Evolutionary conservation across 108 stramenopile species (phyloP), one percentile per base, ranked within the genome.

Genomic region (Epithemia pelagica): DNA sequence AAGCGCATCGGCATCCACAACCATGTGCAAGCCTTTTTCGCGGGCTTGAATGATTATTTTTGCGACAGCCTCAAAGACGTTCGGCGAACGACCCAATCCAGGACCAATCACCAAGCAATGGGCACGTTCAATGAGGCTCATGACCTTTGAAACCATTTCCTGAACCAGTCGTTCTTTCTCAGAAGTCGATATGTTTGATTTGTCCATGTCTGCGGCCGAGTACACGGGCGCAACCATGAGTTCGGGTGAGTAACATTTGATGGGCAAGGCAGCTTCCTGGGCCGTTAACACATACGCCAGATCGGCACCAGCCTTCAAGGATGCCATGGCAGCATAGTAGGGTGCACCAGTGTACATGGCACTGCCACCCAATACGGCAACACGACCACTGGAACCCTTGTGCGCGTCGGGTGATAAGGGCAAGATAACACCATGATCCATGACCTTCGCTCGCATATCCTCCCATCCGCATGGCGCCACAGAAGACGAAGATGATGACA

Each of bases 291-390:
- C 83, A 46, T 77, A 97, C n/a, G 85, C 82, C 58, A 99, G 75
- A 77, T 99, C 99, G 31, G 94, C 96, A n/a, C 99, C 99, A 1
- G 76, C 75, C 26, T 84, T 68, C 1, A 99, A 69, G 7, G 93
- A 79, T 1, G 96, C 80, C 78, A 86, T 84, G 54, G 92, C 95
- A 5, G 97, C 96, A 69, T 98, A 98, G 69, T 91, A 99, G 0
- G 99, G 99, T 15, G 99, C 99, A 23, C 99, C 99, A 26, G 98
- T 96, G 77, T 96, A 98, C 61, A 84, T 91, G 54, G 79, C 74
- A 18, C 88, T 94, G 28, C 99, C 99, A 10, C 99, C 99, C 59
- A 99, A 65, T 28, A 98, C 82, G 21, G 81, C 99, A 19, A 99
- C 78, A 51, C 97, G 81, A 15, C 99, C 99, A 32, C 83, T 82